Evolutionary conservation across 169 alveolate genomes (phyloP), one percentile per base, ranked within the genome.

Genomic region (Plasmodium gaboni): DNA sequence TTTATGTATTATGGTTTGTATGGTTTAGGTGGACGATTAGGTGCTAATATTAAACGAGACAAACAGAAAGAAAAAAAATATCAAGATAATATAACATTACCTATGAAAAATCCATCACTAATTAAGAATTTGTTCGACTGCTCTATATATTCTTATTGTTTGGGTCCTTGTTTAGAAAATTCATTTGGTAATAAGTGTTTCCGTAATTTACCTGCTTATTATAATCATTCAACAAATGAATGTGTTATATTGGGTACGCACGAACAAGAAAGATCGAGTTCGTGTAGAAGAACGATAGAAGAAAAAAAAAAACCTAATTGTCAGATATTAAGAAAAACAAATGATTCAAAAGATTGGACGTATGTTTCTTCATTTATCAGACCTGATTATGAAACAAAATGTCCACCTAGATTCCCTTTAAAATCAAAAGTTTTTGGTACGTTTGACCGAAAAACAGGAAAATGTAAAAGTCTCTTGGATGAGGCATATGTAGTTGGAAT

Each of bases 361-460:
- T 80, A 65, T 80, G 83, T 80, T 1, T 53, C 83, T 2, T 80
- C 90, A 53, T 80, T 80, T 55, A 68, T 80, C 42, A 80, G 90
- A 50, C 90, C 90, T 67, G 90, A 80, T 55, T 80, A 80, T 80
- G 90, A 80, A 80, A 74, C 67, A 57, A 80, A 80, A 68, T 80
- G 90, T 26, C 90, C 90, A n/a, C 83, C 90, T 17, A 38, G 90
- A 32, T 80, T 51, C 50, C 90, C 90, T 38, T 61, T 80, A 15
- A 80, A 80, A 32, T 53, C 61, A n/a, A 51, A 51, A 67, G 53
- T 55, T 67, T 80, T 80, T 80, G 90, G 90, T 13, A 80, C 32
- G 22, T 80, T 67, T 70, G 90, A 80, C 55, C 48, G 48, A 80
- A 46, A 38, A 24, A 80, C 90, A 53, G 90, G 90, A 68, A 80